Base-by-base conservation (phyloP, 176 grass and related monocot genomes). In the Cenchrus americanus region DNA sequence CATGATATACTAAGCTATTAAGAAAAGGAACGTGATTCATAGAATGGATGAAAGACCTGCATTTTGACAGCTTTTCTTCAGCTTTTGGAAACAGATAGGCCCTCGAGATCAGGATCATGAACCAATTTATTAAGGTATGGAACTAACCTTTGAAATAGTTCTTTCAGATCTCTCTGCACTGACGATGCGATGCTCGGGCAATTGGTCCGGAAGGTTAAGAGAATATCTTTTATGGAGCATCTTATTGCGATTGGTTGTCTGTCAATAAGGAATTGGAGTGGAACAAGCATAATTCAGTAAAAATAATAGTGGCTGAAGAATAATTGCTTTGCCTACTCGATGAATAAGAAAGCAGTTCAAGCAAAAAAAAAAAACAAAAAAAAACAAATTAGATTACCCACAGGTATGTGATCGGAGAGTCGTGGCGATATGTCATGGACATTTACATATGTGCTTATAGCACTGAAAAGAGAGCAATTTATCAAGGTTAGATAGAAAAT, bases 361-460 rank as follows among this genome's bases (percentile, higher is more conserved):
- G n/a, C 44, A 70, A 69, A 68, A 27, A 9, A 44, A 9, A 68
- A 27, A 9, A 44, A 9, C 2, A 30, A 30, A 30, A 49, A 66
- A 54, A 83, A 58, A 15, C 63, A 59, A 65, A 71, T 68, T 82
- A 79, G 86, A 83, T 89, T 88, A 76, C 92, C 91, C 90, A 94
- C 92, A 88, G 92, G 84, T 87, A 80, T 86, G 57, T 88, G 59
- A 80, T 90, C 76, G 12, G 92, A 92, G 30, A 88, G 65, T 71
- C 87, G 84, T 2, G 92, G 84, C 0, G 87, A 90, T 23, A 88
- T 83, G 41, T 90, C 88, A 52, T 59, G 30, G 55, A 64, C 11
- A 79, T 86, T 85, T 85, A 48, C 87, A 55, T 62, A 60, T 49
- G 80, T 52, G 47, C 27, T 85, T 68, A 55, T 64, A 73, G 85